phyloP scores from a whole-genome alignment of 495 filamentous ascomycete genomes.

The Emericellopsis terricola region DNA sequence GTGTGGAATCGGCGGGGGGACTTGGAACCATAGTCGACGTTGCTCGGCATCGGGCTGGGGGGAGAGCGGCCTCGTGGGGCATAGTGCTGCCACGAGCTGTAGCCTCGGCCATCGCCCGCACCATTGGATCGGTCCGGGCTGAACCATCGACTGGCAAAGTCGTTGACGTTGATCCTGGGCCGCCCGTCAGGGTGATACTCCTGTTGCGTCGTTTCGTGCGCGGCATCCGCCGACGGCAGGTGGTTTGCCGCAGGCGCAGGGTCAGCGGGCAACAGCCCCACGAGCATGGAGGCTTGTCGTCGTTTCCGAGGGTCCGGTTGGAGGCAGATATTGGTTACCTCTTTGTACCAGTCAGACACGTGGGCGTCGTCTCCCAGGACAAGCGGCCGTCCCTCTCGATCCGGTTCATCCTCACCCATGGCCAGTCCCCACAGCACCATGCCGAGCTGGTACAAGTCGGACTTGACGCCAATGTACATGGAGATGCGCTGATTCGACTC shows the following conservation, averaged over 20 bases:
- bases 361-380: conserved; percentile 17
- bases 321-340: conserved; percentile 25
- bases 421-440: conserved; percentile 96
- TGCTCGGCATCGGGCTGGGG: conserved; percentile 21
- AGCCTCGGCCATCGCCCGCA: conserved; percentile 5
- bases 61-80: conserved; percentile 26
- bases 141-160: conserved; percentile 16
- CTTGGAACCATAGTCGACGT: conserved; percentile 11
- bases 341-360: conserved; percentile 24
- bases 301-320: conserved; percentile 22
- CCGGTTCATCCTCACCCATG: conserved; percentile 76
- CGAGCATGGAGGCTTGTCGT: conserved; percentile 19
- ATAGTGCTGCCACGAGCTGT: conserved; percentile 16
- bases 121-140: conserved; percentile 4
- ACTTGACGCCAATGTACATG: conserved; percentile 98
- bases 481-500: conserved; percentile 82
- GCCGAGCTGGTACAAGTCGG: conserved; percentile 84
- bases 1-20: conserved; percentile 5
- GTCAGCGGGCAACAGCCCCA: conserved; percentile 20
- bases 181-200: conserved; percentile 5
- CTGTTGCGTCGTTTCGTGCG: not conserved
- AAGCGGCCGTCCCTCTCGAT: conserved; percentile 60
- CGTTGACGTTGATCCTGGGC: conserved; percentile 3
- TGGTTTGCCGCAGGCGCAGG: conserved; percentile 8
- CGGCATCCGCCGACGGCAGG: not conserved